These are phyloP conservation scores for Jimgerdemannia flammicorona DNA, from an alignment of 192 early-diverging fungal species.

Conservation along the genomic window DNA sequence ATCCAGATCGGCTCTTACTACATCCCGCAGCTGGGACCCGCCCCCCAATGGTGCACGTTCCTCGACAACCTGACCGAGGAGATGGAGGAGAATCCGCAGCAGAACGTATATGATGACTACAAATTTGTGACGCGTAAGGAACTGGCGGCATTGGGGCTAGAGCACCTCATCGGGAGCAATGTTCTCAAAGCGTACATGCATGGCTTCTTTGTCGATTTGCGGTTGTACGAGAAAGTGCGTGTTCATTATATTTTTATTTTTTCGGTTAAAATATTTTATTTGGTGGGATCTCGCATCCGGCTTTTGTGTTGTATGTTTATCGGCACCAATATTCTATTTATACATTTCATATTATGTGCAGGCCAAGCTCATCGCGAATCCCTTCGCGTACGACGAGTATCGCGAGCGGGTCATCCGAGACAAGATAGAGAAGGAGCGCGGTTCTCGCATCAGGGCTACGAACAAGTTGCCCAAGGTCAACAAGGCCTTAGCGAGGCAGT, in stretches of 20 bases:
- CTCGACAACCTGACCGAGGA: slow-evolving; percentile 95
- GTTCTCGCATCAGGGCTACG: slow-evolving; percentile 82
- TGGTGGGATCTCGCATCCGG: too few relatives aligned
- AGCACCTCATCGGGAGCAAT: slow-evolving; percentile 89
- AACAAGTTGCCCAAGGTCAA: slow-evolving; percentile 94
- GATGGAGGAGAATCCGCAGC: slow-evolving; percentile 85
- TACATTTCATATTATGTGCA: neutral
- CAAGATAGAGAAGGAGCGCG: slow-evolving; percentile 79
- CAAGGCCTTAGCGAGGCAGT: slow-evolving; percentile 72
- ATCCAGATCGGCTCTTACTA: slow-evolving; percentile 91
- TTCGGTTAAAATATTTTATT: too few relatives aligned
- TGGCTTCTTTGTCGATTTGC: slow-evolving; percentile 96
- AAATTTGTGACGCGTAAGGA: slow-evolving; percentile 95
- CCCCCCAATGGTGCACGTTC: slow-evolving; percentile 90
- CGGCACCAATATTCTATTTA: too few relatives aligned
- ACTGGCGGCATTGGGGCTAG: slow-evolving; percentile 77
- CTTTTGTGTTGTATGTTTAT: too few relatives aligned
- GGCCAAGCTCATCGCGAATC: slow-evolving; percentile 93
- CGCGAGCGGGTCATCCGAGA: slow-evolving; percentile 72
- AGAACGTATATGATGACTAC: slow-evolving; percentile 94
- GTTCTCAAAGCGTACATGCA: slow-evolving; percentile 98
- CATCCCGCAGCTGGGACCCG: slow-evolving; percentile 88
- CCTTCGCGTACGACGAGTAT: slow-evolving; percentile 95
- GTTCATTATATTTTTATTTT: slow-evolving; percentile 5
- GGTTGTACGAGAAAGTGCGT: slow-evolving; percentile 82